These are phyloP conservation scores for Populus hybrid DNA, from an alignment of 441 rosid genomes.

Conservation along the genomic window DNA sequence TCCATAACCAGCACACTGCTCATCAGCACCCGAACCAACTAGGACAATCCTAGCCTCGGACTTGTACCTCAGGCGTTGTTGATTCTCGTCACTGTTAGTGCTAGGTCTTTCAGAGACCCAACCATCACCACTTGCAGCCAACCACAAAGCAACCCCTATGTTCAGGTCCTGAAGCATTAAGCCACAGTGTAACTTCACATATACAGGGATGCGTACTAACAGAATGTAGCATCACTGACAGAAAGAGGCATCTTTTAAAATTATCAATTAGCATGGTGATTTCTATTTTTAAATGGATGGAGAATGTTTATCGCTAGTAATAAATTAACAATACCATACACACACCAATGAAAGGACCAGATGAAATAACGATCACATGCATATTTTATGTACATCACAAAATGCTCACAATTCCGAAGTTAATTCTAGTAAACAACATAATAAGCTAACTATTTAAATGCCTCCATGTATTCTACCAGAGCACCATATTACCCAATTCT, in stretches of 20 bases:
- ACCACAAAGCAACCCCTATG: too few species aligned
- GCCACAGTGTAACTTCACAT: too few species aligned
- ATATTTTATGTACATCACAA: neutral
- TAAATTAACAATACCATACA: neutral
- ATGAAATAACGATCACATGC: neutral
- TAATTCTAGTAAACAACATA: constrained; percentile 9
- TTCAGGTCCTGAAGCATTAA: too few species aligned
- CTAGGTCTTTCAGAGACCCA: too few species aligned
- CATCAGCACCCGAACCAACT: too few species aligned
- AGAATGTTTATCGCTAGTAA: neutral
- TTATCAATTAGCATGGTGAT: neutral
- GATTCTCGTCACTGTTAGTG: too few species aligned
- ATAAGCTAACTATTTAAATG: constrained; percentile 5
- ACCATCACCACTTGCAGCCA: too few species aligned
- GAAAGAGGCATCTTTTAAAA: neutral
- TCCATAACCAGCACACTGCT: too few species aligned
- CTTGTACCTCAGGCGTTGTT: too few species aligned
- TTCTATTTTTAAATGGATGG: constrained; percentile 1
- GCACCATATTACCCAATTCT: neutral
- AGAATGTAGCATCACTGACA: too few species aligned
- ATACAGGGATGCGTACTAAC: too few species aligned
- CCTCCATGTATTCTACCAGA: constrained; percentile 10
- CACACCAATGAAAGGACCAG: constrained; percentile 1
- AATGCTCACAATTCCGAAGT: neutral
- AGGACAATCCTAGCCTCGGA: too few species aligned